Base-by-base conservation (phyloP, 176 grass and related monocot genomes). In the Tillandsia fasciculata region DNA sequence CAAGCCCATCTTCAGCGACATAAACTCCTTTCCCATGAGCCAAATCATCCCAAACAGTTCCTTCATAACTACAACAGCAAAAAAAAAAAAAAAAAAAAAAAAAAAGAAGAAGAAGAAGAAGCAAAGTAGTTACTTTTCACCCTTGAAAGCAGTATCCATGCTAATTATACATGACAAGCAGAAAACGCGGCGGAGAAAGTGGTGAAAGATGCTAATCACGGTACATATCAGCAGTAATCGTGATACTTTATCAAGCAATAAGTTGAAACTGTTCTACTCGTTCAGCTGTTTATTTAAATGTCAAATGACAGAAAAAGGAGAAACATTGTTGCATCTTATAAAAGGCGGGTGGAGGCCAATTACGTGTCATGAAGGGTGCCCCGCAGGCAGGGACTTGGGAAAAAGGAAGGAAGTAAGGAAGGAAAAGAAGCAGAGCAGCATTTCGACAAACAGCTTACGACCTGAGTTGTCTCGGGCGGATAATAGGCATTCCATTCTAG, bases 11-110 rank as follows among this genome's bases (percentile, higher is more conserved):
- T 47, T 80, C 78, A 57, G 69, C 70, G 50, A 80, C 78, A 54
- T 72, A 80, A 65, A 80, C 78, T 58, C 78, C 78, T 80, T 73
- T 80, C 29, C 78, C 78, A 18, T 80, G 69, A 67, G 78, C 78
- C 13, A 80, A 72, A 48, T 80, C 78, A 51, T 80, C 78, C 78
- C 78, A 80, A 28, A 80, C 70, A 68, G 78, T 80, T 28, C 78
- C 78, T 80, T 80, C 78, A 20, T 80, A 80, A 11, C 78, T 80
- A 63, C 3, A 67, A 23, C 8, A 53, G 53, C 12, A 67, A 49
- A 50, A 18, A 1, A 7, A 17, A 59, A 59, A 50, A 33, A 20
- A 20, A 20, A 20, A 20, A 20, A 20, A 20, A 20, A 20, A 20
- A 20, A 20, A 20, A 20, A 20, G 20, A 20, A 20, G 20, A 20